Base-by-base conservation (phyloP, 2,329 filamentous ascomycete genomes). In the Pseudogymnoascus sp. region DNA sequence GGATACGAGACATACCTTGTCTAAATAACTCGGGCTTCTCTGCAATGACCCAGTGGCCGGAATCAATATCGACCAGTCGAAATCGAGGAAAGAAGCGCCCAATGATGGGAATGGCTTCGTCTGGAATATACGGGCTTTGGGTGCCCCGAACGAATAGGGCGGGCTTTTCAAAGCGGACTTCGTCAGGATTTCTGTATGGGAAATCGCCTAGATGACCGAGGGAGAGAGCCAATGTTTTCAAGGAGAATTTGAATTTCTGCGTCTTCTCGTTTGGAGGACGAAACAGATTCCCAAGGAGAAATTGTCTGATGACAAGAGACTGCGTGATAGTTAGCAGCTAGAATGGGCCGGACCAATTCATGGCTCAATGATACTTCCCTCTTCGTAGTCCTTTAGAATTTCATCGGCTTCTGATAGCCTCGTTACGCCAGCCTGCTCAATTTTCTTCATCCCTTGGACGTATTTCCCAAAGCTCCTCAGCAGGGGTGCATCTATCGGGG, bases 11-110 rank as follows among this genome's bases (percentile, higher is more conserved):
- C 82, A 73, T 73, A 91, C 90, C 87, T 80, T 83, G 78, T 71
- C 87, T 84, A 67, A 96, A 96, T 8, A 81, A 86, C 71, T 91
- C 86, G 0, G 91, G 91, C 69, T 91, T 88, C 78, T 96, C 91
- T n/a, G 89, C 91, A 65, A 93, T 92, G 4, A 96, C 79, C 91
- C 91, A 96, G 74, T 96, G 91, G 0, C 91, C 91, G 7, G 87
- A 83, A 38, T 95, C 87, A 33, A 96, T 78, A 75, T 93, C 88
- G 59, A 80, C 84, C 31, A 95, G 71, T 72, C 84, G 78, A 71
- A 95, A 96, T 23, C 80, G 80, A 9, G 91, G 91, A 71, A 96
- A 96, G 76, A 96, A 95, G 66, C 85, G 81, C 2, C 90, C 90
- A 68, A 95, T 88, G 16, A 88, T 77, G n/a, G 90, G 90, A 58